Conservation (phyloP, 2,329 filamentous ascomycete species). For the Aspergillus novofumigatus region DNA sequence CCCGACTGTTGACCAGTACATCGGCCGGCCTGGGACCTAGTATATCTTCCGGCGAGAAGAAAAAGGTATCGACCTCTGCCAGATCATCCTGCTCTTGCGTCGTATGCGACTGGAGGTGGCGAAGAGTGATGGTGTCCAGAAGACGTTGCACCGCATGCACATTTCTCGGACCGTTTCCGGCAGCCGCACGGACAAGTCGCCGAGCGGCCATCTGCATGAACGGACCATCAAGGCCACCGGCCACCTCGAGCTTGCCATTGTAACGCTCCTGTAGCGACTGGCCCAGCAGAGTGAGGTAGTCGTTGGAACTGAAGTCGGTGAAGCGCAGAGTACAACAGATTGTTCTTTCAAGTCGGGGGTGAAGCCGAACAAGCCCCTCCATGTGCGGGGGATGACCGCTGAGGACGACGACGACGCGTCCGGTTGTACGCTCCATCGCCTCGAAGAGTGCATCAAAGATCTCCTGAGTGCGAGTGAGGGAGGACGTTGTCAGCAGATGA, state of each 20-base stretch:
- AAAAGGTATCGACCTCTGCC: slow-evolving; percentile 18
- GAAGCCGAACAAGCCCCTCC: slow-evolving; percentile 11
- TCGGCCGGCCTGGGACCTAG: slow-evolving; percentile 13
- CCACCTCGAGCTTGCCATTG: slow-evolving; percentile 17
- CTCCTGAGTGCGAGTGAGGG: slow-evolving; percentile 2
- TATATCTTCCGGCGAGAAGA: slow-evolving; percentile 18
- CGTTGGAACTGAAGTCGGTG: slow-evolving; percentile 12
- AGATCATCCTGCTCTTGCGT: slow-evolving; percentile 11
- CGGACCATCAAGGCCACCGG: slow-evolving; percentile 16
- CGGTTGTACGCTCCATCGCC: slow-evolving; percentile 12
- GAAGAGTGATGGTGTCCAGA: slow-evolving; percentile 11
- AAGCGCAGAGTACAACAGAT: slow-evolving; percentile 16
- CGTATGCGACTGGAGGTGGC: slow-evolving; percentile 13
- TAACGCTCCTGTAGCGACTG: slow-evolving; percentile 13
- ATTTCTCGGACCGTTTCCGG: slow-evolving; percentile 13
- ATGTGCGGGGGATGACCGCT: slow-evolving; percentile 8
- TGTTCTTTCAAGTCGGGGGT: slow-evolving; percentile 10
- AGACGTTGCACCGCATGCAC: slow-evolving; percentile 14
- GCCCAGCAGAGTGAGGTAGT: slow-evolving; percentile 9
- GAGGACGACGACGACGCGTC: slow-evolving; percentile 15
- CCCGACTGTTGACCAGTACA: slow-evolving; percentile 8
- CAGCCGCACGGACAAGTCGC: slow-evolving; percentile 13
- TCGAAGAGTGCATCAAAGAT: slow-evolving; percentile 11
- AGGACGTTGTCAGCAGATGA: slow-evolving; percentile 3
- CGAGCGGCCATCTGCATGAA: slow-evolving; percentile 18